Evolutionary conservation across 1,284 basidiomycete species (phyloP), one percentile per base, ranked within the genome.

Genomic region (Ganoderma leucocontextum): DNA sequence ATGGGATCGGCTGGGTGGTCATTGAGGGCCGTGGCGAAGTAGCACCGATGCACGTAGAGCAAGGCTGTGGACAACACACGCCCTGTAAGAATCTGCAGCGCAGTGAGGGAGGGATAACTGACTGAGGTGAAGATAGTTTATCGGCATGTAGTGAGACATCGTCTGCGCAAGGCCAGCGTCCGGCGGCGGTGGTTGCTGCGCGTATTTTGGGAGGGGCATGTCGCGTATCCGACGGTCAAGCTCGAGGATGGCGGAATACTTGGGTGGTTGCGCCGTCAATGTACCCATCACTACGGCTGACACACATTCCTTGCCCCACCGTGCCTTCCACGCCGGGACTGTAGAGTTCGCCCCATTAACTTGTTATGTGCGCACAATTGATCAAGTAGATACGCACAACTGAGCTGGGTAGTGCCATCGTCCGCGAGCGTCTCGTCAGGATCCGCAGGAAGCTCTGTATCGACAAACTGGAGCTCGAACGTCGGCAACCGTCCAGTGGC

Each of bases 281-380:
- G 88, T 87, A 22, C 87, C 86, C 78, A 89, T 86, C 7, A 91
- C 89, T 33, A 92, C 88, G 17, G 84, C 84, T 22, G 90, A 83
- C 9, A 92, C 83, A 73, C 90, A 91, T 68, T 91, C 87, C 33
- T 85, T 85, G 10, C 90, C 91, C 77, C 91, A 93, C 6, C 83
- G 84, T 33, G 90, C 89, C 78, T 91, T 92, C 91, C 91, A 92
- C 63, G 82, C 85, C 2, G 89, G 86, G 76, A 93, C 91, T 92
- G 22, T 8, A 33, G n/a, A 62, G 41, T 41, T 15, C 25, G n/a
- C 47, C 0, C 25, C 9, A 57, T 22, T 33, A 19, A 12, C 42
- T 35, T 5, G 47, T 8, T 9, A 25, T 35, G 22, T 36, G 33
- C 19, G 44, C 36, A 29, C 35, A 62, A 47, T n/a, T 1, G 1